These are phyloP conservation scores for Centella asiatica DNA, from an alignment of 129 eudicot genomes.

Conservation along the genomic window DNA sequence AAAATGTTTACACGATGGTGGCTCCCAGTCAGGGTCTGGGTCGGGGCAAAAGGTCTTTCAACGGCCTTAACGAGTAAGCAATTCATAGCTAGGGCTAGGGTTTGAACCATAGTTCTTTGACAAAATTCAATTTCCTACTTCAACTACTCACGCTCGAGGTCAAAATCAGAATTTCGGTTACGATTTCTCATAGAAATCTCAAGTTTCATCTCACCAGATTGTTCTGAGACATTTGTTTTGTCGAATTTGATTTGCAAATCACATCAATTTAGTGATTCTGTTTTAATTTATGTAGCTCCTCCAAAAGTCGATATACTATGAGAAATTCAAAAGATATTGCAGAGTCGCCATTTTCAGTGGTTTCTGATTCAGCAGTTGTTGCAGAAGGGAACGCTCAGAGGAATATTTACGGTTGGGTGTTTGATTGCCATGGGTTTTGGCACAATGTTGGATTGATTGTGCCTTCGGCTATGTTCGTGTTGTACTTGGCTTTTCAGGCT, in stretches of 20 bases:
- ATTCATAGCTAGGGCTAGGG: too few relatives aligned
- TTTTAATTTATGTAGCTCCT: neutral
- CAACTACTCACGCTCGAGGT: too few relatives aligned
- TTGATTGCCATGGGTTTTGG: conserved; percentile 33
- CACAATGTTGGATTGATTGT: conserved; percentile 25
- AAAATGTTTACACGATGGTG: too few relatives aligned
- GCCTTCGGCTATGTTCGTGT: conserved; percentile 22
- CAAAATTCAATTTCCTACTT: too few relatives aligned
- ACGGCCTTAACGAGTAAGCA: too few relatives aligned
- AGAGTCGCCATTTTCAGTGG: conserved; percentile 9
- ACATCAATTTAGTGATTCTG: neutral
- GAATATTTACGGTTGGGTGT: conserved; percentile 21
- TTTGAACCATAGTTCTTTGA: too few relatives aligned
- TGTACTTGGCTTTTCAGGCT: conserved; percentile 33
- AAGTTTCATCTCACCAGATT: too few relatives aligned
- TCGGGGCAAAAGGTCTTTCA: too few relatives aligned
- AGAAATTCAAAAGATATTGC: neutral
- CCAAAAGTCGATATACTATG: neutral
- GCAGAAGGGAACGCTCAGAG: neutral
- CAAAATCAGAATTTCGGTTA: too few relatives aligned
- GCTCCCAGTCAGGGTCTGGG: too few relatives aligned
- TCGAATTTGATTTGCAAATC: neutral
- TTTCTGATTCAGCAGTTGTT: neutral
- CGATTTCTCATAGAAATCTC: too few relatives aligned
- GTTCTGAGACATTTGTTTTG: neutral